These are phyloP conservation scores for Cubamyces sp. DNA, from an alignment of 768 basidiomycete species.

Conservation along the genomic window DNA sequence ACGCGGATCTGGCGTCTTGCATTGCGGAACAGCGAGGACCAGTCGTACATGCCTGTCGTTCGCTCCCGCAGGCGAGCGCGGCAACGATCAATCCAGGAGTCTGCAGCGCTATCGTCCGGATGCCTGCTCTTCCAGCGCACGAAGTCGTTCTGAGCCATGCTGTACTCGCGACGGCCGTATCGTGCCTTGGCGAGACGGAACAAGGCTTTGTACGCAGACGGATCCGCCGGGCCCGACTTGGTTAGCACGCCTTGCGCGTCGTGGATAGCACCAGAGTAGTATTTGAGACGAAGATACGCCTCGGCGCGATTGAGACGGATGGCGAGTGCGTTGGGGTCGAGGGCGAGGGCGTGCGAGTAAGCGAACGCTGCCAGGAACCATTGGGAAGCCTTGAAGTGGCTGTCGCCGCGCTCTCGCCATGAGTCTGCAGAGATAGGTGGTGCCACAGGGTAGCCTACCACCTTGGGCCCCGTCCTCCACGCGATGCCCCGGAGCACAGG, in stretches of 20 bases:
- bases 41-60: constrained; percentile 32
- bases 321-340: constrained; percentile 22
- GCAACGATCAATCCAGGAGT: constrained; percentile 27
- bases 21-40: constrained; percentile 28
- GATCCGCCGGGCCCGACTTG: not conserved
- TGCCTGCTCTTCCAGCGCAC: constrained; percentile 5
- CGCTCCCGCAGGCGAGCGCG: constrained; percentile 28
- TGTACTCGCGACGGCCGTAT: constrained; percentile 31
- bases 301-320: constrained; percentile 37
- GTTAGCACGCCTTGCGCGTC: constrained; percentile 31
- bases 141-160: constrained; percentile 22
- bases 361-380: constrained; percentile 35
- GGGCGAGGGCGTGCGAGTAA: constrained; percentile 31
- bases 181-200: constrained; percentile 31
- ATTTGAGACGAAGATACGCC: constrained; percentile 31
- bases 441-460: not conserved
- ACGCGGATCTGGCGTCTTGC: constrained; percentile 14
- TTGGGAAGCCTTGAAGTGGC: constrained; percentile 24
- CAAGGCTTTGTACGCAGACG: constrained; percentile 29
- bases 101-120: constrained; percentile 14
- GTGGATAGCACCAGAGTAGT: constrained; percentile 29
- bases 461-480: constrained; percentile 11
- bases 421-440: constrained; percentile 17
- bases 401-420: constrained; percentile 34
- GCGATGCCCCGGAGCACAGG: constrained; percentile 13